Conservation (phyloP, 768 basidiomycete genomes). For the Mycena olivaceomarginata region DNA sequence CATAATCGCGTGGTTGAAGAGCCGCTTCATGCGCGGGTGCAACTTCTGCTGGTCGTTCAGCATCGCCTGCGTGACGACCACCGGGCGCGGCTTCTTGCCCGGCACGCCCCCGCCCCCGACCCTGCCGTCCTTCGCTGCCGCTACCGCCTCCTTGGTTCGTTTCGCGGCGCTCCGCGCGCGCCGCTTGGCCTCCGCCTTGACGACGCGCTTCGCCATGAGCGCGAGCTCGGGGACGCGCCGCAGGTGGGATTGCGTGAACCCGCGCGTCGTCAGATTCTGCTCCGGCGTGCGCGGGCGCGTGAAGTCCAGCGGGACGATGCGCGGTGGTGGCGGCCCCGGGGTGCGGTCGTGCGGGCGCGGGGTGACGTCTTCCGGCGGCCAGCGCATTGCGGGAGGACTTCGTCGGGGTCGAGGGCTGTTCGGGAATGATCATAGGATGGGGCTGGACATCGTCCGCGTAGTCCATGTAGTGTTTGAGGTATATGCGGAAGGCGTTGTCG, state of each 20-base stretch:
- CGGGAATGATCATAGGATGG: constrained; percentile 28
- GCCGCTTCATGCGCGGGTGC: constrained; percentile 74
- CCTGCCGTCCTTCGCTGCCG: too few relatives aligned
- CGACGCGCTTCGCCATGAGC: constrained; percentile 78
- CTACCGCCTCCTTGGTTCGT: constrained; percentile 58
- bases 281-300: constrained; percentile 28
- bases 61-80: constrained; percentile 25
- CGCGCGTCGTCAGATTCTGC: constrained; percentile 49
- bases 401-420: constrained; percentile 57
- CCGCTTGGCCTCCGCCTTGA: constrained; percentile 75
- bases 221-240: constrained; percentile 86
- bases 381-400: constrained; percentile 50
- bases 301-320: constrained; percentile 37
- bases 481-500: constrained; percentile 82
- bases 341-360: constrained; percentile 52
- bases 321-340: constrained; percentile 45
- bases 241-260: constrained; percentile 85
- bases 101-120: not conserved
- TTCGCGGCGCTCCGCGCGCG: constrained; percentile 70
- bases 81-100: constrained; percentile 9
- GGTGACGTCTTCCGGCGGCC: constrained; percentile 46
- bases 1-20: constrained; percentile 80
- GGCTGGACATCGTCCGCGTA: constrained; percentile 58
- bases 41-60: constrained; percentile 49
- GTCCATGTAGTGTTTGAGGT: constrained; percentile 89